phyloP scores from a whole-genome alignment of 2,329 filamentous ascomycete species.

The Dactylellina leptospora region DNA sequence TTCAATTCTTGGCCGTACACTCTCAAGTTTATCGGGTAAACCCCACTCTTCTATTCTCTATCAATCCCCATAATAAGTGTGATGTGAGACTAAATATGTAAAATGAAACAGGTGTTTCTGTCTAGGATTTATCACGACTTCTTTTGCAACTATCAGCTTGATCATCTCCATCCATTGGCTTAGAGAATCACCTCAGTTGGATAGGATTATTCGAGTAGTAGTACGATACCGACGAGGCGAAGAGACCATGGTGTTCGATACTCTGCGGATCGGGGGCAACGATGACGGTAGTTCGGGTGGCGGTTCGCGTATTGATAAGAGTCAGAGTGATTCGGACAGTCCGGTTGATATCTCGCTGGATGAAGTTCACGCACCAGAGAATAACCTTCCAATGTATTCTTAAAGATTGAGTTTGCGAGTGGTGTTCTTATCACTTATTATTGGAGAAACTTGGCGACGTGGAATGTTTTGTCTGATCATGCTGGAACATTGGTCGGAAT shows the following conservation, averaged over 20 bases:
- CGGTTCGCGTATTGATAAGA: not conserved
- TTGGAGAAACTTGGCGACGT: too few species aligned
- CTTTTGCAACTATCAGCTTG: not conserved
- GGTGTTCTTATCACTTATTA: too few species aligned
- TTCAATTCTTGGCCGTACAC: not conserved
- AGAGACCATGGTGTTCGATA: not conserved
- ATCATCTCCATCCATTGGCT: conserved; percentile 8
- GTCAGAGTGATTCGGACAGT: too few species aligned
- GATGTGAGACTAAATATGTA: not conserved
- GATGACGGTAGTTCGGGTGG: not conserved
- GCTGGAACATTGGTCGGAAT: too few species aligned
- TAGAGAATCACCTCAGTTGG: not conserved
- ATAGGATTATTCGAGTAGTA: conserved; percentile 9
- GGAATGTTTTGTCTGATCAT: too few species aligned
- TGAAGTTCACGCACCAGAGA: too few species aligned
- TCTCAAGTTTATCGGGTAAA: not conserved
- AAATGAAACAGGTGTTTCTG: conserved; percentile 1
- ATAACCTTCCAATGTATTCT: too few species aligned
- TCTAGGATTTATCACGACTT: not conserved
- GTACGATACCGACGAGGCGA: conserved; percentile 2
- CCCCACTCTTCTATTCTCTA: not conserved
- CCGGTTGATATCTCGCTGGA: not conserved
- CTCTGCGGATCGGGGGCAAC: not conserved
- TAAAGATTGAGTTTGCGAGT: too few species aligned
- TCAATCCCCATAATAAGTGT: not conserved